A percentile compares a stretch with the other conserved stretches of the same genome.
Evolutionary conservation across 768 basidiomycete genomes (phyloP).

Genomic region (Tulasnella sp.): DNA sequence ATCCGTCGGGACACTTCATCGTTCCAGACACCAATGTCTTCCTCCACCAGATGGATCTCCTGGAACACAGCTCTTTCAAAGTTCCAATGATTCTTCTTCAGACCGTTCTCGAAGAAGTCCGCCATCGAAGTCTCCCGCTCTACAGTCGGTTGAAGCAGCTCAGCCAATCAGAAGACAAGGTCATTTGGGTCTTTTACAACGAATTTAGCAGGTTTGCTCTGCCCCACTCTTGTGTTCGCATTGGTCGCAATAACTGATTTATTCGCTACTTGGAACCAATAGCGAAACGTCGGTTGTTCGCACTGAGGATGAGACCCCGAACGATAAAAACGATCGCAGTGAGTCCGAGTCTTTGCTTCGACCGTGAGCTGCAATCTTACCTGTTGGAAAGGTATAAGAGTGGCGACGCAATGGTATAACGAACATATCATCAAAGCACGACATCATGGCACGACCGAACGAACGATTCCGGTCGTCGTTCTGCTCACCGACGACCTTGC

Average conservation of each 20-base stretch:
- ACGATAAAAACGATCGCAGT: constrained; percentile 95
- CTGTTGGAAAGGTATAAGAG: constrained; percentile 60
- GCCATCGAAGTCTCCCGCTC: constrained; percentile 84
- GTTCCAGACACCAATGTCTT: constrained; percentile 95
- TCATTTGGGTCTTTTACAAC: constrained; percentile 78
- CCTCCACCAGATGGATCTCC: constrained; percentile 92
- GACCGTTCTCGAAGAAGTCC: constrained; percentile 92
- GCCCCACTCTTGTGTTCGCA: neutral
- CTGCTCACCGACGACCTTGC: constrained; percentile 84
- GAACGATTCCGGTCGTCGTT: constrained; percentile 45
- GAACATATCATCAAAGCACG: constrained; percentile 39
- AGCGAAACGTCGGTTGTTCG: constrained; percentile 75
- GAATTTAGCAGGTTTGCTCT: constrained; percentile 64
- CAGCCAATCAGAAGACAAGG: constrained; percentile 73
- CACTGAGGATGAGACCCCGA: constrained; percentile 70
- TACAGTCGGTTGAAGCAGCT: constrained; percentile 86
- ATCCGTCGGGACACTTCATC: constrained; percentile 62
- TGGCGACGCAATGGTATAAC: constrained; percentile 79
- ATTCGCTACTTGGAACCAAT: neutral
- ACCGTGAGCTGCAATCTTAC: neutral
- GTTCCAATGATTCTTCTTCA: constrained; percentile 84
- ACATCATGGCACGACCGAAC: neutral
- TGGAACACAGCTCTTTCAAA: constrained; percentile 64
- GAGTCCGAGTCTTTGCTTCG: constrained; percentile 5
- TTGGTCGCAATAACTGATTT: neutral